These are phyloP conservation scores for Boletus coccyginus DNA, from an alignment of 768 basidiomycete species.

Conservation along the genomic window DNA sequence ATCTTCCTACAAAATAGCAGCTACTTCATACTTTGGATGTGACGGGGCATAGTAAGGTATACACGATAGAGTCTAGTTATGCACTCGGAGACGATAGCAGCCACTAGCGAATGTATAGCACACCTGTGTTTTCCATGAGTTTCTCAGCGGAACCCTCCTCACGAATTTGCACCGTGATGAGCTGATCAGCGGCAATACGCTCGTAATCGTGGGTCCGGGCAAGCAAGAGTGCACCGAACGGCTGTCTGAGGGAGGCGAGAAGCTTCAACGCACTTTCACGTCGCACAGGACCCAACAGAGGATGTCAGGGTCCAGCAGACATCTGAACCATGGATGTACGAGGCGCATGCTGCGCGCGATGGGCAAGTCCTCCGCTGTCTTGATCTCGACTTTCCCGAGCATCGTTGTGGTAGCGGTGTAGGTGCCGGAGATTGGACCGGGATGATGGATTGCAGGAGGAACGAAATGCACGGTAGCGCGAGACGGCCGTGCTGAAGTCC, in stretches of 20 bases:
- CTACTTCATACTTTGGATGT: no score
- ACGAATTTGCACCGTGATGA: constrained; percentile 4
- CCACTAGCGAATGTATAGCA: constrained; percentile 11
- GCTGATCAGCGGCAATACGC: constrained; percentile 9
- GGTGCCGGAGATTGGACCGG: neutral
- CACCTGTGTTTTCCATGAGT: neutral
- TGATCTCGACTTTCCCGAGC: constrained; percentile 8
- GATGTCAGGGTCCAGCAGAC: neutral
- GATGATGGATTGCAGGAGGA: neutral
- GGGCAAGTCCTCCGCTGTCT: constrained; percentile 1
- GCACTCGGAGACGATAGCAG: neutral
- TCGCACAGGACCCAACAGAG: neutral
- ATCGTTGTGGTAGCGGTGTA: neutral
- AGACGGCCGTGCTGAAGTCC: constrained; percentile 12
- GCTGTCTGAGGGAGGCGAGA: constrained; percentile 5
- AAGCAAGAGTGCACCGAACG: constrained; percentile 17
- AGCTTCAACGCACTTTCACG: constrained; percentile 3
- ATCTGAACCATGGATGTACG: constrained; percentile 16
- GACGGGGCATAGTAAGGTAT: no score
- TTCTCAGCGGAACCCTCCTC: constrained; percentile 4
- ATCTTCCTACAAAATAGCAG: no score
- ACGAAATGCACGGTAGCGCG: constrained; percentile 10
- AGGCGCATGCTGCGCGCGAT: constrained; percentile 6
- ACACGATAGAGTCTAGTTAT: neutral
- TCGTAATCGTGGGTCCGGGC: constrained; percentile 1